Base-by-base conservation (phyloP, 2,329 filamentous ascomycete genomes). In the Cladosporium phlei region DNA sequence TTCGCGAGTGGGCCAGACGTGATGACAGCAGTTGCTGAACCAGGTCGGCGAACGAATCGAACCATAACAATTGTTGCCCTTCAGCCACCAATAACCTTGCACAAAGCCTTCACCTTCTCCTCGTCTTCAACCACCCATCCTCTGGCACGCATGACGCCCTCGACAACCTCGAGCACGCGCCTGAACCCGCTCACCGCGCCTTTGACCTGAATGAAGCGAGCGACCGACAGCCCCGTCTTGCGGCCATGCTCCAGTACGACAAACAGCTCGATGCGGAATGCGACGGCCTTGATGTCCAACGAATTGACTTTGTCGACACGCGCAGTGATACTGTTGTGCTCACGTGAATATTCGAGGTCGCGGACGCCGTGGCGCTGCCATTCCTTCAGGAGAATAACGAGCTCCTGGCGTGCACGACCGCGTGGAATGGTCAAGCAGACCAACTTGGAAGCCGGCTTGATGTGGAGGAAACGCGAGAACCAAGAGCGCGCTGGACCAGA, bases 131-230 rank as follows among this genome's bases (percentile, higher is more conserved):
- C 80, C 22, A 95, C 68, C 56, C 90, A 70, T 20, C 75, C 74
- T 21, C 83, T 79, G 50, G 73, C 73, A 53, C 74, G 75, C 63
- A 94, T 81, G 12, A 88, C 78, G 16, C 78, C 73, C 54, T 83
- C 77, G 57, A 96, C 74, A 3, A 85, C 85, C 49, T 89, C 85
- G 20, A 94, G 79, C 8, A 95, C 86, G 60, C 81, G 83, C 63
- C 88, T 79, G 69, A 97, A 95, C 56, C 86, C 93, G 58, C 85
- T 93, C 28, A 88, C 89, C 2, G 91, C 90, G n/a, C 91, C 93
- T 48, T 83, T 83, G 61, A 93, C 88, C 61, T 96, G 90, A 1
- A 86, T 91, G 64, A 96, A 88, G 27, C 88, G 84, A 22, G 87
- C 81, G 54, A 96, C 82, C 64, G 85, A 86, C 45, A 96, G 76